A percentile compares a stretch with the other conserved stretches of the same genome.
phyloP scores from a whole-genome alignment of 495 filamentous ascomycete species.

The Hypoxylon crocopeplum region DNA sequence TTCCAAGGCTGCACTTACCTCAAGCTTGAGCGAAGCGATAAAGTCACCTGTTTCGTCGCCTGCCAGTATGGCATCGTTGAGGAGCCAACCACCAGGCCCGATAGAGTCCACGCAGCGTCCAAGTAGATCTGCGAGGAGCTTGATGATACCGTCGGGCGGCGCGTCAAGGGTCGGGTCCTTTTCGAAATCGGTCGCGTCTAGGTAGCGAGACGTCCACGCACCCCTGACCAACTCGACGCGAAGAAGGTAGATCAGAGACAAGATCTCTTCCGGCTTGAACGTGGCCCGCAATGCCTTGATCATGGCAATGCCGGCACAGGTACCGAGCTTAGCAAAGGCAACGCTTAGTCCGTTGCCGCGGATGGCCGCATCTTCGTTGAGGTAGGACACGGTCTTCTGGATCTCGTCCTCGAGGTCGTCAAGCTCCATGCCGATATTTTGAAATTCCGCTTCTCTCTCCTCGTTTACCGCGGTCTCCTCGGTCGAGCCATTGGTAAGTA shows the following conservation, averaged over 20 bases:
- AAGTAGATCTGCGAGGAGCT: constrained; percentile 69
- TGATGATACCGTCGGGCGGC: constrained; percentile 61
- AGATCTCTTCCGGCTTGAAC: constrained; percentile 70
- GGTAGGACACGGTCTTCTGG: constrained; percentile 57
- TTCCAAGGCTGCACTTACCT: constrained; percentile 77
- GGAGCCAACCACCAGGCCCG: constrained; percentile 83
- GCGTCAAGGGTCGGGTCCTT: constrained; percentile 61
- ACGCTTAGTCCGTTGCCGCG: constrained; percentile 55
- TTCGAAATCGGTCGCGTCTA: constrained; percentile 49
- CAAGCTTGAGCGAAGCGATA: constrained; percentile 70
- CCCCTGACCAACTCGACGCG: constrained; percentile 67
- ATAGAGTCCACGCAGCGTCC: constrained; percentile 82
- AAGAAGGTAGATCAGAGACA: constrained; percentile 76
- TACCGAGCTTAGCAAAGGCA: constrained; percentile 69
- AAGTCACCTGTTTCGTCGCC: constrained; percentile 65
- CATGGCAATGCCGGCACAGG: constrained; percentile 62
- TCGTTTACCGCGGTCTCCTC: constrained; percentile 37
- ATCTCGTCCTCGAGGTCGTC: constrained; percentile 57
- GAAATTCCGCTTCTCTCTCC: constrained; percentile 42
- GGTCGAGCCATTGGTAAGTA: constrained; percentile 46
- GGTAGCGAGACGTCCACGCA: constrained; percentile 74
- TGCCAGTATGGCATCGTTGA: constrained; percentile 59
- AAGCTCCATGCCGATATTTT: constrained; percentile 53
- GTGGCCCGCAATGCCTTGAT: constrained; percentile 68
- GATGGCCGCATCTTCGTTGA: constrained; percentile 50